phyloP scores from a whole-genome alignment of 495 filamentous ascomycete species.

The Aspergillus homomorphus region DNA sequence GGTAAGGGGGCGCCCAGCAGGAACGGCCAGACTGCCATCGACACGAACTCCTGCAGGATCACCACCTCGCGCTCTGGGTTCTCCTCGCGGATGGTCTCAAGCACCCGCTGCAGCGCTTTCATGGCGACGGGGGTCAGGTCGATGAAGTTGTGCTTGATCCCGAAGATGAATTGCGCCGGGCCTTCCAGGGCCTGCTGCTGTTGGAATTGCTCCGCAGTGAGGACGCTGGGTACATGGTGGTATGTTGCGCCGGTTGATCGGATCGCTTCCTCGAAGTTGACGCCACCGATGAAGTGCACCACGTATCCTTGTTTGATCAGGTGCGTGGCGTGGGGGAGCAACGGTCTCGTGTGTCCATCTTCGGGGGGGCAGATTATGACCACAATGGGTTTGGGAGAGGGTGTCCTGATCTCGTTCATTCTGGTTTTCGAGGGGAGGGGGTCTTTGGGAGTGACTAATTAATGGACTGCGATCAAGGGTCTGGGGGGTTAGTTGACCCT shows the following conservation, averaged over 20 bases:
- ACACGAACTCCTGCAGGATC: conserved; percentile 1
- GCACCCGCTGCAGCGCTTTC: neutral
- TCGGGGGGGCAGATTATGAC: conserved; percentile 4
- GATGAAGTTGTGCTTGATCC: conserved; percentile 2
- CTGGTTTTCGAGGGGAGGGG: too few relatives aligned
- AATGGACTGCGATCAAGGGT: too few relatives aligned
- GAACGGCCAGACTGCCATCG: neutral
- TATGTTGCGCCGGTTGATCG: conserved; percentile 6
- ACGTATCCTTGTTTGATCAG: neutral
- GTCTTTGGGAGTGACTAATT: too few relatives aligned
- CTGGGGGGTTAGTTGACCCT: too few relatives aligned
- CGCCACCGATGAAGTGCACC: conserved; percentile 10
- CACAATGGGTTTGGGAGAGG: conserved; percentile 2
- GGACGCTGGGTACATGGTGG: neutral
- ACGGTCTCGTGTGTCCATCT: conserved; percentile 2
- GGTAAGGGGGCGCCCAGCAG: conserved; percentile 4
- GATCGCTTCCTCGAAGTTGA: neutral
- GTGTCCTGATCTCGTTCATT: too few relatives aligned
- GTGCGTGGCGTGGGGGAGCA: conserved; percentile 3
- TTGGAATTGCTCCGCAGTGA: neutral
- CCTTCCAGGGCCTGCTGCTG: conserved; percentile 1
- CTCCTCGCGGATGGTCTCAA: neutral
- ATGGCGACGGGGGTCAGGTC: neutral
- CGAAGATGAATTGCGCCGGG: neutral
- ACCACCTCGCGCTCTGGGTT: conserved; percentile 3